Evolutionary conservation across 371 early-diverging fungal genomes (phyloP), one percentile per base, ranked within the genome.

Genomic region (Rhizomucor pusillus): DNA sequence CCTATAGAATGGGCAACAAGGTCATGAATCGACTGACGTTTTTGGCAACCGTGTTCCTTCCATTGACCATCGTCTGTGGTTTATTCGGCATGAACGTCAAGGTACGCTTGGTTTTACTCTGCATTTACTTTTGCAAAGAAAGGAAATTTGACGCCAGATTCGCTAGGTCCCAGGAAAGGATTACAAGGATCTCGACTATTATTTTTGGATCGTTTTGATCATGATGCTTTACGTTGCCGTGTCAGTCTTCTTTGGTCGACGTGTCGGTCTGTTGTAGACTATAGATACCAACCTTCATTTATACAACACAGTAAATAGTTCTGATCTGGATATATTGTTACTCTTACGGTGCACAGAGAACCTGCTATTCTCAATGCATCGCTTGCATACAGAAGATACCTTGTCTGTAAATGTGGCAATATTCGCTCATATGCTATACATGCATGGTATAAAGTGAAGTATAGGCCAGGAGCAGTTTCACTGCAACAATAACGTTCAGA

Each of bases 11-110:
- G 43, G 91, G 91, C 7, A 90, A 90, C 57, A 82, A 73, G 46
- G 92, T 92, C 0, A 89, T 92, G 57, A 88, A 90, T 57, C 79
- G 85, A 44, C 76, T 94, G 68, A 91, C 94, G 13, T 88, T 89
- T 25, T 45, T 93, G 39, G 93, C 91, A 0, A 78, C 83, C 2
- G 85, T 93, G 3, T 75, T 93, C 47, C 77, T 94, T n/a, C 95
- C 95, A 12, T 74, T 97, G 59, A 94, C 95, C 34, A 63, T 98
- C 14, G 78, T 94, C 14, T 85, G 95, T 5, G 78, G 86, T 72
- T 63, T 86, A 20, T 86, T 79, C 74, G 86, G 86, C 34, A 86
- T 86, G 72, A 76, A 73, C 53, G 69, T 74, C 22, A 24, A 54
- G 19, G 70, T 63, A 41, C 12, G 3, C 14, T 19, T 19, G 3